Evolutionary conservation across 805 yeast genomes (phyloP), one percentile per base, ranked within the genome.

Genomic region (Starmerella gropengiesseri): DNA sequence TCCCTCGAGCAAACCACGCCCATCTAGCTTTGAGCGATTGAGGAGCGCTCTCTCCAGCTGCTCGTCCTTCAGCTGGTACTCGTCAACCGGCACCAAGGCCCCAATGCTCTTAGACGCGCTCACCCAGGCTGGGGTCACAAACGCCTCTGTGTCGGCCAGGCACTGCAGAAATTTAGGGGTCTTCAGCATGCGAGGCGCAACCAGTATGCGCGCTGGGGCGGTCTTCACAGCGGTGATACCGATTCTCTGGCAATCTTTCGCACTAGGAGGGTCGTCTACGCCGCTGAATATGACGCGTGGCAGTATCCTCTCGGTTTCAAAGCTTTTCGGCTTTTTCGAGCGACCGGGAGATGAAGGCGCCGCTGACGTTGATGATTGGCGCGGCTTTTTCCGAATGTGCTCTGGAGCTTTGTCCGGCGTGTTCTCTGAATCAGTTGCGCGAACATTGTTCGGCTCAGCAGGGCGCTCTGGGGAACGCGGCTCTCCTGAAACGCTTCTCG

Each of bases 161-260:
- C 86, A 75, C 32, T 73, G 71, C 41, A 89, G 67, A 55, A 89
- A 87, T 61, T 89, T 91, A 45, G 81, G 94, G 0, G 97, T 89
- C 50, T 96, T 67, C 53, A 81, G 57, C n/a, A 81, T 68, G 47
- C 75, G 75, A 1, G 96, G 95, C 0, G 96, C 87, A 9, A 87
- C 73, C 2, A 54, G 40, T 6, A 71, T 47, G 14, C 65, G 60
- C 7, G 66, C 66, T 3, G 70, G 73, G 12, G 67, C 61, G 9
- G 56, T 51, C 12, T 59, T 56, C 6, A 61, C 59, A 6, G 81
- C 61, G 20, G 62, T 61, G 23, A 87, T 71, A 0, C 94, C 94
- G 9, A 75, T 54, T n/a, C 60, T 60, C 14, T 61, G 55, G 28
- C 57, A 47, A 17, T 47, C 51, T 23, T 48, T 43, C 8, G 32